Base-by-base conservation (phyloP, 768 basidiomycete genomes). In the Coprinopsis strossmayeri region DNA sequence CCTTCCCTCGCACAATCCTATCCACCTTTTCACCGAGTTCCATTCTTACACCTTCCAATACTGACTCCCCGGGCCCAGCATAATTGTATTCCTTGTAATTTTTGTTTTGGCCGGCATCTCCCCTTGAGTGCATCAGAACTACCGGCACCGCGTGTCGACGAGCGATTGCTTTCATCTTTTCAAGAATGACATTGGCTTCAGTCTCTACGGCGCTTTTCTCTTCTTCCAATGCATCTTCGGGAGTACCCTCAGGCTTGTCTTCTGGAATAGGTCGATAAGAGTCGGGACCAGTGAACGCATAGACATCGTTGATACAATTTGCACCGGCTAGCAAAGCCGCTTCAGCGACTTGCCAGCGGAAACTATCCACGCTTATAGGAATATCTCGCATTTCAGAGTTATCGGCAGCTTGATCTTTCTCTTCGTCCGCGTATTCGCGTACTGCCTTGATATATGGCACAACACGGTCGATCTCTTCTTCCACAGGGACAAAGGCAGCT, bases 261-360 rank as follows among this genome's bases (percentile, higher is more conserved):
- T 52, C 42, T 13, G 30, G 9, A 17, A 17, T 10, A 38, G 60
- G 52, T 0, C 64, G 60, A 28, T 71, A 76, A 1, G 60, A 65
- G 11, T 77, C 72, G 0, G 75, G 73, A 0, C 93, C 93, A 0
- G 82, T 77, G 49, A 91, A 87, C 0, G 83, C 83, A 56, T 84
- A 76, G 1, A 97, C 92, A 56, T 98, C 96, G 64, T 98, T 98
- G 70, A 98, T 87, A 60, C 89, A 87, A 57, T 84, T 90, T 7
- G 91, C 95, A 0, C 96, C 95, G 0, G 88, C 90, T 10, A 67
- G 64, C 5, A 97, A 68, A 1, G 89, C 84, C 1, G 76, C 78
- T 42, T 75, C 70, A 0, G 91, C 91, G 0, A 97, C 93, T 4
- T 77, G 69, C 30, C 81, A 73, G n/a, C 92, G 83, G 72, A 90